Percentiles rank a stretch among this genome's conserved stretches.
These are phyloP conservation scores for Boletus rubropictus DNA, from an alignment of 768 basidiomycete genomes.

Conservation along the genomic window DNA sequence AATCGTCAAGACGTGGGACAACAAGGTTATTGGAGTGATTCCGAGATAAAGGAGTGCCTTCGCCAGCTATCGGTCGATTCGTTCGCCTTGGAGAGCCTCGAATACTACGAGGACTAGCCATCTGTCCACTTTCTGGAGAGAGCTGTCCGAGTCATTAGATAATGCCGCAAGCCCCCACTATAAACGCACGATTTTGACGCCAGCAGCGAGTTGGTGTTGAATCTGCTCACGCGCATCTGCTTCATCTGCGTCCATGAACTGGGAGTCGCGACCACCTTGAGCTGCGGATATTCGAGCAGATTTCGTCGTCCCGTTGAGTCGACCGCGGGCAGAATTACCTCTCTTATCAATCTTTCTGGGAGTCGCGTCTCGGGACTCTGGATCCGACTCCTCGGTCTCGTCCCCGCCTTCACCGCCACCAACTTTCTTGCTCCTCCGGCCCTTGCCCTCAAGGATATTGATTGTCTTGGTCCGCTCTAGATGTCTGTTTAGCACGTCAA, in stretches of 20 bases:
- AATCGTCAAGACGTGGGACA: constrained; percentile 41
- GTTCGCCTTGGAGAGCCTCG: constrained; percentile 61
- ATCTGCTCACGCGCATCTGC: constrained; percentile 80
- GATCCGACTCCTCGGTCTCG: constrained; percentile 37
- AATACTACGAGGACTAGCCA: constrained; percentile 63
- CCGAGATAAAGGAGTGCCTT: constrained; percentile 38
- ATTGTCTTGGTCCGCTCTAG: constrained; percentile 82
- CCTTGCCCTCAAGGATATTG: constrained; percentile 74
- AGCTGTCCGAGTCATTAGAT: constrained; percentile 41
- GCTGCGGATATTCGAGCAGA: constrained; percentile 36
- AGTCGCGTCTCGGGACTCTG: constrained; percentile 51
- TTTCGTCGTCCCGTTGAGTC: constrained; percentile 23
- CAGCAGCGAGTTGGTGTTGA: constrained; percentile 75
- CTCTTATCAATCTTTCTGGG: constrained; percentile 51
- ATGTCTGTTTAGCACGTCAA: constrained; percentile 74
- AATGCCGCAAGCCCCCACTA: not conserved
- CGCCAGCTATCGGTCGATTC: constrained; percentile 30
- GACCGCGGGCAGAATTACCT: constrained; percentile 29
- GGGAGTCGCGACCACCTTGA: constrained; percentile 58
- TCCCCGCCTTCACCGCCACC: constrained; percentile 31
- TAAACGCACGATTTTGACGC: constrained; percentile 58
- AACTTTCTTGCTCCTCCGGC: constrained; percentile 25
- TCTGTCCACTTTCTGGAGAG: constrained; percentile 51
- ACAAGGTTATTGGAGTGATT: constrained; percentile 40
- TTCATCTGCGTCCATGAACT: constrained; percentile 89